Percentiles rank a stretch among this genome's conserved stretches.
Conservation (phyloP, 116 monocot species). For the Thalassia testudinum region DNA sequence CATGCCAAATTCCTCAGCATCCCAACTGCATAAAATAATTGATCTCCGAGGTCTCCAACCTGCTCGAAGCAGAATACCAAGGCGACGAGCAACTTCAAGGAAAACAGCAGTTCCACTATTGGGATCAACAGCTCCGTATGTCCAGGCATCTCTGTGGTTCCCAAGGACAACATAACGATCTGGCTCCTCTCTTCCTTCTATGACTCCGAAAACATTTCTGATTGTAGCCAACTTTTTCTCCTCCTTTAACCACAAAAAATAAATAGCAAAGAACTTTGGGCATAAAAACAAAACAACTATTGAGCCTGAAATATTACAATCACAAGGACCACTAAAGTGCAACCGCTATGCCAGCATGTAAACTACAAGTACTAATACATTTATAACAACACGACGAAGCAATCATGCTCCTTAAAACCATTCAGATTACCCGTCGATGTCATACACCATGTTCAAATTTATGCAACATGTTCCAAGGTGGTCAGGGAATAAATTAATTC, state of each 20-base stretch:
- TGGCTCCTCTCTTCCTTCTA: slow-evolving; percentile 58
- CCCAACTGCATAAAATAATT: slow-evolving; percentile 80
- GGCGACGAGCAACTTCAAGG: slow-evolving; percentile 52
- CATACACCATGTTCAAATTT: no score
- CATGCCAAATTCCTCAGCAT: slow-evolving; percentile 96
- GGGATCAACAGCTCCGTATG: slow-evolving; percentile 85
- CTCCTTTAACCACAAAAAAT: slow-evolving; percentile 23
- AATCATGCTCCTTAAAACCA: no score
- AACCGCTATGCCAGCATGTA: no score
- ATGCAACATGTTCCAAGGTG: no score
- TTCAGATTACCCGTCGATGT: no score
- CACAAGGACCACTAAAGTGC: no score
- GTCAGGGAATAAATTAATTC: no score
- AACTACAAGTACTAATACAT: no score
- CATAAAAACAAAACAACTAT: no score
- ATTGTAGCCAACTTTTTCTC: slow-evolving; percentile 52
- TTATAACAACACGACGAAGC: no score
- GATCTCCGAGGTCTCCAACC: slow-evolving; percentile 80
- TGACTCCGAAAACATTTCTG: slow-evolving; percentile 42
- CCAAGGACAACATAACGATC: slow-evolving; percentile 76
- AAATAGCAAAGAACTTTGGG: no score
- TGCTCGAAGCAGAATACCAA: slow-evolving; percentile 28
- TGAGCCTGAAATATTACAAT: no score
- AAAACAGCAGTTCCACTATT: slow-evolving; percentile 80
- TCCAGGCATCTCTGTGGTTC: slow-evolving; percentile 92